Evolutionary conservation across 352 stramenopile species (phyloP).

Genomic region (Phytophthora idaei): DNA sequence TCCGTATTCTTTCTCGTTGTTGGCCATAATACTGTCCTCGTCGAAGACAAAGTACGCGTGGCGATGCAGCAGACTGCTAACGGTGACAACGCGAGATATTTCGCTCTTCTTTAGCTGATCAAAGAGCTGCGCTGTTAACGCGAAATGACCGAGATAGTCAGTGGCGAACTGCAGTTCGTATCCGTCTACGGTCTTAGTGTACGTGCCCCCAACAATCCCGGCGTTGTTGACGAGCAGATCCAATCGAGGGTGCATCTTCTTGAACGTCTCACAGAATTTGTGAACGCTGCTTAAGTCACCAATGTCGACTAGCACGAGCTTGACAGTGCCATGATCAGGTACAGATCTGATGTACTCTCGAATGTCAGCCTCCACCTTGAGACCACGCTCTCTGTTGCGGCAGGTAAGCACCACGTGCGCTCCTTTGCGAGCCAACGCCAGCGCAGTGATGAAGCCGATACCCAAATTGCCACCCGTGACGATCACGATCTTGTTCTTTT

Average conservation of each 20-base stretch:
- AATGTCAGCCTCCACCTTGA: constrained; percentile 27
- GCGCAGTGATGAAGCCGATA: constrained; percentile 42
- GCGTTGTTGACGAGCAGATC: constrained; percentile 76
- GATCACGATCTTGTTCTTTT: constrained; percentile 37
- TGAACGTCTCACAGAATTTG: constrained; percentile 43
- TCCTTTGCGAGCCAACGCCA: constrained; percentile 40
- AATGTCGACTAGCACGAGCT: constrained; percentile 60
- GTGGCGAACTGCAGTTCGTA: constrained; percentile 63
- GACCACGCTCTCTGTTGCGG: constrained; percentile 29
- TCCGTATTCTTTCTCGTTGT: constrained; percentile 25
- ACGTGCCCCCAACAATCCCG: constrained; percentile 46
- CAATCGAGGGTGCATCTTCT: constrained; percentile 32
- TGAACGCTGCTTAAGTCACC: constrained; percentile 48
- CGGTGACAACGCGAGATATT: constrained; percentile 41
- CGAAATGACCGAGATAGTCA: constrained; percentile 69
- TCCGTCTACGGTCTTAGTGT: constrained; percentile 42
- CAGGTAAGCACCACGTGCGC: constrained; percentile 48
- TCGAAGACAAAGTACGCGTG: constrained; percentile 15
- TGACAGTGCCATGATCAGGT: constrained; percentile 22
- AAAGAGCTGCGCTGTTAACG: constrained; percentile 51
- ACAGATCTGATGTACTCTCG: constrained; percentile 4
- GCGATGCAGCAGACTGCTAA: constrained; percentile 50
- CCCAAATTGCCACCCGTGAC: constrained; percentile 51
- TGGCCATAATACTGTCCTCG: constrained; percentile 31
- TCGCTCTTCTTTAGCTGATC: constrained; percentile 34